phyloP scores from a whole-genome alignment of 495 filamentous ascomycete genomes.

The Trichoderma virens region DNA sequence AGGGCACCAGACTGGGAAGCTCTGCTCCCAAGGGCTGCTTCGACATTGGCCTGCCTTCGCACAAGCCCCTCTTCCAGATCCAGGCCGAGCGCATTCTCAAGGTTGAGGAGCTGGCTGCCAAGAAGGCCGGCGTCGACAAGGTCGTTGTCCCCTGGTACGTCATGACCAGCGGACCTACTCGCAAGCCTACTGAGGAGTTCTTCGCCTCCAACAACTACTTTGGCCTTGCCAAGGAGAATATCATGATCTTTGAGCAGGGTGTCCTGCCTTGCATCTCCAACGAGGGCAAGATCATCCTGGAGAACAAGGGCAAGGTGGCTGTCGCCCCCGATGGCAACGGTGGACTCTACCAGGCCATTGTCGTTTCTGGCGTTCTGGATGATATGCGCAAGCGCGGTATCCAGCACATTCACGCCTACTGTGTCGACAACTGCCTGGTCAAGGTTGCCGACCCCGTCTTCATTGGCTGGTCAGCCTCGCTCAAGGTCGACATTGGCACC shows the following conservation, averaged over 20 bases:
- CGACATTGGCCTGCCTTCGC: conserved; percentile 84
- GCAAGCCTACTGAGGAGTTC: conserved; percentile 83
- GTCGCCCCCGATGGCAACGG: conserved; percentile 99
- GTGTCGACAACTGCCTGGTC: conserved; percentile 98
- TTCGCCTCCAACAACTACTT: conserved; percentile 88
- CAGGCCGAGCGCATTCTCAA: conserved; percentile 89
- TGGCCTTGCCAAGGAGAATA: conserved; percentile 74
- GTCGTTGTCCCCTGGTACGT: conserved; percentile 95
- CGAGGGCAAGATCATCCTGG: conserved; percentile 93
- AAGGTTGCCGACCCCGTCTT: conserved; percentile 95
- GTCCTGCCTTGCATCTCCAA: conserved; percentile 95
- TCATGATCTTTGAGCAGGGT: conserved; percentile 93
- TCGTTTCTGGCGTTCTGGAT: conserved; percentile 70
- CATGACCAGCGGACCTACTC: conserved; percentile 98
- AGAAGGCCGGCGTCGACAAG: conserved; percentile 54
- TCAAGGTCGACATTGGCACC: conserved; percentile 91
- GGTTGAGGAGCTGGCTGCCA: conserved; percentile 74
- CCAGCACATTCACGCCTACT: conserved; percentile 94
- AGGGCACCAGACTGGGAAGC: conserved; percentile 91
- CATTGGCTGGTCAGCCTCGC: conserved; percentile 83
- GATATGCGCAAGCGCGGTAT: conserved; percentile 88
- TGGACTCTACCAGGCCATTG: conserved; percentile 88
- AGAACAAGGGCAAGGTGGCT: conserved; percentile 84
- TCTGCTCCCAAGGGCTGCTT: conserved; percentile 95
- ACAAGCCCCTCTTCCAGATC: conserved; percentile 94